Evolutionary conservation across 345 rosid genomes (phyloP).

Genomic region (Hibiscus mutabilis): DNA sequence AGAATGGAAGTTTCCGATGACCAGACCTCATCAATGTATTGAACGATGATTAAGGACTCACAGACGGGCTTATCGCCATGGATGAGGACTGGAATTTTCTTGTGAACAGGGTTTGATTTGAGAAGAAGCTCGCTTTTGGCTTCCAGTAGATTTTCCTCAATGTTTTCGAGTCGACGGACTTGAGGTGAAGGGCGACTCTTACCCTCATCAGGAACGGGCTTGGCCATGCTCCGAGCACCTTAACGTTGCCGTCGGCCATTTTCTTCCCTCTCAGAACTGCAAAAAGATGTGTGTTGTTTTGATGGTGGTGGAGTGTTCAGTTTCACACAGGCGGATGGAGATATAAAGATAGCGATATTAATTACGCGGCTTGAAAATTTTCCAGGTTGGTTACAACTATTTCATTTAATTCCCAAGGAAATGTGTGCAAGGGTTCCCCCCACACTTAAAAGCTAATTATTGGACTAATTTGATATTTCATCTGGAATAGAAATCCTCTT

Average conservation of each 20-base stretch:
- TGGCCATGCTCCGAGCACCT: slow-evolving; percentile 60
- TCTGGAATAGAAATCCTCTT: no score
- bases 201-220: slow-evolving; percentile 74
- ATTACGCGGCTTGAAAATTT: no score
- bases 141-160: slow-evolving; percentile 27
- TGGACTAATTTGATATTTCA: no score
- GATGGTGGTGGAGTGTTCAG: background rate
- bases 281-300: background rate
- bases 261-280: background rate
- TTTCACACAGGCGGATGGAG: background rate
- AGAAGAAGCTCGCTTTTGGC: slow-evolving; percentile 39
- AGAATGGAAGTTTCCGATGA: background rate
- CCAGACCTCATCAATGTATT: slow-evolving; percentile 66
- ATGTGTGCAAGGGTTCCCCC: no score
- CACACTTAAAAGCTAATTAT: no score
- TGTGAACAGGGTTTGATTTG: slow-evolving; percentile 62
- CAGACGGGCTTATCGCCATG: slow-evolving; percentile 47
- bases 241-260: slow-evolving; percentile 13
- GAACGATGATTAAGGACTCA: slow-evolving; percentile 57
- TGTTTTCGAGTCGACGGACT: slow-evolving; percentile 45
- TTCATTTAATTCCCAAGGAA: no score
- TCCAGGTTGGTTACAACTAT: no score
- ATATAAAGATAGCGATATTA: no score
- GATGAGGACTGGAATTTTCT: slow-evolving; percentile 69
- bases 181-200: slow-evolving; percentile 58